A percentile compares a stretch with the other conserved stretches of the same genome.
Evolutionary conservation across 2,329 filamentous ascomycete genomes (phyloP).

Genomic region (Coniosporium tulheliwenetii): DNA sequence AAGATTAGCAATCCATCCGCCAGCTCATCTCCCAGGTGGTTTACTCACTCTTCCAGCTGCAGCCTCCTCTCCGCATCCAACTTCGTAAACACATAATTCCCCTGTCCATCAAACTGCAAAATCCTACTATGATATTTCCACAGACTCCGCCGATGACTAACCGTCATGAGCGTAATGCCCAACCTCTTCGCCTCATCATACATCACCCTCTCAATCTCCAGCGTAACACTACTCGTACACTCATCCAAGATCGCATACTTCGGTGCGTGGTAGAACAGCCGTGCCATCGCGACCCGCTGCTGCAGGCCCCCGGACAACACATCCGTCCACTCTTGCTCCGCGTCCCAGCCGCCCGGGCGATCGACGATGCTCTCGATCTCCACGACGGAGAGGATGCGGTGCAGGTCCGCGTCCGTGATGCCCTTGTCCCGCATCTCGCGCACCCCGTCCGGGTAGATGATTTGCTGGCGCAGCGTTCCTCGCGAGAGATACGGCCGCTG

Average conservation of each 20-base stretch:
- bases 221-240: conserved; percentile 87
- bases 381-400: conserved; percentile 60
- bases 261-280: conserved; percentile 84
- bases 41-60: conserved; percentile 62
- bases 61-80: conserved; percentile 78
- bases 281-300: conserved; percentile 91
- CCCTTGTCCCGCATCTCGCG: conserved; percentile 77
- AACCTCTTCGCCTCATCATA: conserved; percentile 89
- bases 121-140: conserved; percentile 97
- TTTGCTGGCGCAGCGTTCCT: conserved; percentile 85
- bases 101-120: conserved; percentile 91
- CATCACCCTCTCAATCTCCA: conserved; percentile 91
- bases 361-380: conserved; percentile 73
- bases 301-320: conserved; percentile 84
- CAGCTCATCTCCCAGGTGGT: too few relatives aligned
- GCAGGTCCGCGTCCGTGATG: conserved; percentile 66
- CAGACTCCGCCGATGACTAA: conserved; percentile 75
- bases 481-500: conserved; percentile 87
- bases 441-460: conserved; percentile 85
- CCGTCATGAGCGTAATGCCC: conserved; percentile 92
- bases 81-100: conserved; percentile 74
- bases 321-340: conserved; percentile 92
- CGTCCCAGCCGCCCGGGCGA: conserved; percentile 72
- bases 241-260: conserved; percentile 94
- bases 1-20: conserved; percentile 4